These are phyloP conservation scores for Epichloe uncinata DNA, from an alignment of 2,329 filamentous ascomycete genomes.

Conservation along the genomic window DNA sequence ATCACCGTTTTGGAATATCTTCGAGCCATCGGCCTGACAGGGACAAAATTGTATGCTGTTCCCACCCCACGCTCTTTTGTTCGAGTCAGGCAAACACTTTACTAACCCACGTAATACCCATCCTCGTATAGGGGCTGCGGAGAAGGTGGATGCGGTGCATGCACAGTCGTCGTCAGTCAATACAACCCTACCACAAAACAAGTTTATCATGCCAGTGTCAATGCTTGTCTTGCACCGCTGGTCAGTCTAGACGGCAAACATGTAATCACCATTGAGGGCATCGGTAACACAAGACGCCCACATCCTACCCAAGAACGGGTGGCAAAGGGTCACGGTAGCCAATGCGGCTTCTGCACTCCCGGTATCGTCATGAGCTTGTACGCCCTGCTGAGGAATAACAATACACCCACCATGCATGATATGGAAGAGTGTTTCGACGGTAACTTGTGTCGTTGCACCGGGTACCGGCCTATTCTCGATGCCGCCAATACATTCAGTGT, in stretches of 20 bases:
- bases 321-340: conserved; percentile 80
- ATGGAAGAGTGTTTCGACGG: conserved; percentile 96
- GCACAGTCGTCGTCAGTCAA: conserved; percentile 89
- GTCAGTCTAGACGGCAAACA: conserved; percentile 94
- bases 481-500: conserved; percentile 80
- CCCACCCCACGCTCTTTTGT: neutral
- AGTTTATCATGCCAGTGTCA: conserved; percentile 93
- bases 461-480: conserved; percentile 86
- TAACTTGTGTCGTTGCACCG: conserved; percentile 89
- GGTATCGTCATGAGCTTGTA: conserved; percentile 98
- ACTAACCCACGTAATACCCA: neutral
- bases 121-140: conserved; percentile 55
- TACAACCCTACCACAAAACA: conserved; percentile 83
- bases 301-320: conserved; percentile 87
- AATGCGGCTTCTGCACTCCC: conserved; percentile 90
- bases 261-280: conserved; percentile 94
- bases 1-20: conserved; percentile 87
- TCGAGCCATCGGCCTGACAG: conserved; percentile 81
- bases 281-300: conserved; percentile 74
- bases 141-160: conserved; percentile 92
- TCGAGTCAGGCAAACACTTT: neutral
- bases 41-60: conserved; percentile 63
- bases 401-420: conserved; percentile 62
- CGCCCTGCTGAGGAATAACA: conserved; percentile 76
- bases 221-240: conserved; percentile 86